Evolutionary conservation across 352 stramenopile species (phyloP).

Genomic region (Pythium phragmitis): DNA sequence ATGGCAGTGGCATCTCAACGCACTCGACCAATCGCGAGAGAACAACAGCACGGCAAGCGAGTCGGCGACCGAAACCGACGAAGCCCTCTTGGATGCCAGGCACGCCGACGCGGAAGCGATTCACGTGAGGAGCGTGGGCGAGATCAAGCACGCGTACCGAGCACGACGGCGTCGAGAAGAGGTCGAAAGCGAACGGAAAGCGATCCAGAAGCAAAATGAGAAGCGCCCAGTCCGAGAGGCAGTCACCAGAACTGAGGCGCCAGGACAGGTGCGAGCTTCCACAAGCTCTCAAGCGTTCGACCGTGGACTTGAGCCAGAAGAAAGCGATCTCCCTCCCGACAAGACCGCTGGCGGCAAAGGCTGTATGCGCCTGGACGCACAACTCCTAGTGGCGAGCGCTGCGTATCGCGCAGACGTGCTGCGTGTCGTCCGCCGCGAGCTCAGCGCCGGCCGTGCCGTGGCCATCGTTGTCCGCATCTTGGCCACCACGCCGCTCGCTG

Average conservation of each 20-base stretch:
- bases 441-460: conserved; percentile 35
- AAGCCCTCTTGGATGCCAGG: not conserved
- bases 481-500: not conserved
- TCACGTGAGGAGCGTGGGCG: conserved; percentile 33
- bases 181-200: conserved; percentile 17
- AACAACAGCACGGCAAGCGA: not conserved
- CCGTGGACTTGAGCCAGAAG: not conserved
- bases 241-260: not conserved
- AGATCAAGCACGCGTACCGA: conserved; percentile 47
- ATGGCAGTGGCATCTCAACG: not conserved
- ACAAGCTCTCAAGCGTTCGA: not conserved
- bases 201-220: conserved; percentile 3
- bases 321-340: not conserved
- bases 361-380: conserved; percentile 11
- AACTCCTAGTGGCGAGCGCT: conserved; percentile 7
- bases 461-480: conserved; percentile 26
- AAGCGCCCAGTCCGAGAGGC: conserved; percentile 6
- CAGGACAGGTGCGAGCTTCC: not conserved
- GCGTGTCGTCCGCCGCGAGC: conserved; percentile 32
- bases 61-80: not conserved
- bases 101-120: conserved; percentile 2
- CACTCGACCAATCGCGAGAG: not conserved
- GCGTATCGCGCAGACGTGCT: conserved; percentile 35
- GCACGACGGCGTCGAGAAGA: conserved; percentile 39
- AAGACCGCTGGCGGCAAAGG: not conserved